phyloP scores from a whole-genome alignment of 371 early-diverging fungal species.

The Mucor mucedo region DNA sequence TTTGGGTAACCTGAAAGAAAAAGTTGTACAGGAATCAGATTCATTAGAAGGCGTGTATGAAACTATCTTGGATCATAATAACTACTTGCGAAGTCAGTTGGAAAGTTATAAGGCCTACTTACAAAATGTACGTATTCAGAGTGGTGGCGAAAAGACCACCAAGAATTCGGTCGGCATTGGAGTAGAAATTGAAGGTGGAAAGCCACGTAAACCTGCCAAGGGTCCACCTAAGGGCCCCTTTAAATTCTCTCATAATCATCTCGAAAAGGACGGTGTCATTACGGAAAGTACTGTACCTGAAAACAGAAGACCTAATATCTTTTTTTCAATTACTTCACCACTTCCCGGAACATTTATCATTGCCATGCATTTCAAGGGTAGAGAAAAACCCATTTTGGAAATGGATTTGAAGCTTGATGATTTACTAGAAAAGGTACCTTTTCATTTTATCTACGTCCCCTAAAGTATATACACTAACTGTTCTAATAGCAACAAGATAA shows the following conservation, averaged over 20 bases:
- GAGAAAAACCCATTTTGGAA: slow-evolving; percentile 93
- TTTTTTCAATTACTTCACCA: slow-evolving; percentile 87
- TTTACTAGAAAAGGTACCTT: slow-evolving; percentile 37
- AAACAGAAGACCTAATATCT: slow-evolving; percentile 87
- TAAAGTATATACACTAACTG: background rate
- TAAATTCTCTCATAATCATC: slow-evolving; percentile 82
- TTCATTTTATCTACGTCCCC: background rate
- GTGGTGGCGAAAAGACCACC: slow-evolving; percentile 58
- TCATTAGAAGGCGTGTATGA: slow-evolving; percentile 86
- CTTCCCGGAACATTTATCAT: slow-evolving; percentile 90
- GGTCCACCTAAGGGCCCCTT: slow-evolving; percentile 61
- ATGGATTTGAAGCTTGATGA: slow-evolving; percentile 96
- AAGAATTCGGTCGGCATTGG: slow-evolving; percentile 53
- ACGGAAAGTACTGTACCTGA: slow-evolving; percentile 92
- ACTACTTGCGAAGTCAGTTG: slow-evolving; percentile 85
- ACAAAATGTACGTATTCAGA: slow-evolving; percentile 91
- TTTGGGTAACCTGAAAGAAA: slow-evolving; percentile 88
- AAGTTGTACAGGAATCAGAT: slow-evolving; percentile 77
- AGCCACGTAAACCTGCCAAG: slow-evolving; percentile 44
- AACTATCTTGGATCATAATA: slow-evolving; percentile 93
- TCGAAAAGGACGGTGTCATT: slow-evolving; percentile 94
- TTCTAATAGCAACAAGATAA: slow-evolving; percentile 86
- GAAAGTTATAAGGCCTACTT: slow-evolving; percentile 95
- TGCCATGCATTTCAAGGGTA: slow-evolving; percentile 85
- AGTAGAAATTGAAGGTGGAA: slow-evolving; percentile 42